Base-by-base conservation (phyloP, 2,329 filamentous ascomycete species). In the Akanthomyces dipterigenus region DNA sequence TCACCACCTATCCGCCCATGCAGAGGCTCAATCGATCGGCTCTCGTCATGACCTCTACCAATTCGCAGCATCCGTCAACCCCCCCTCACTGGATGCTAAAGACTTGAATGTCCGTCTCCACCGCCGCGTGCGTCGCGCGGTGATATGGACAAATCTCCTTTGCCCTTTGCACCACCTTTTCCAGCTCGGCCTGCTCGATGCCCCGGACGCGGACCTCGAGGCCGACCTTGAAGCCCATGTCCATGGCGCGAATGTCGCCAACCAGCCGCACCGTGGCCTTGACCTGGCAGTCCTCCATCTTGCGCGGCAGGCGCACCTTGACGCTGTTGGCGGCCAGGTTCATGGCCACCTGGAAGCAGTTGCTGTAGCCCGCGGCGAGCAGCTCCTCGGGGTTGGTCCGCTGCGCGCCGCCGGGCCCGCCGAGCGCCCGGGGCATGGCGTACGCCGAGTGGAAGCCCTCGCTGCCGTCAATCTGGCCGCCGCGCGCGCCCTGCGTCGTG, bases 331-430 rank as follows among this genome's bases (percentile, higher is more conserved):
- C 55, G 20, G 55, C 55, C 9, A 57, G 55, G 34, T 57, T 57
- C 55, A 57, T 57, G 12, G 55, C 55, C 34, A 57, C 55, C 16
- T 26, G 22, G 18, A 57, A 57, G 55, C 55, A 57, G 45, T 57
- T 57, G 55, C 55, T 57, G 55, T 57, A 57, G 14, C 55, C 55
- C 9, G 55, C 55, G 14, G 55, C 55, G 5, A 57, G 28, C 2
- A 57, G 55, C 55, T 57, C 55, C 18, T 57, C 55, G 3, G 55
- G 55, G 34, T 57, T 57, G 18, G 55, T 57, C 55, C 49, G 49
- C 12, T 26, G 31, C 43, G 5, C 6, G 45, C 55, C 55, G 16
- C 55, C 55, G 12, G 55, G 55, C 3, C 55, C 55, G 22, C 55
- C 55, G 22, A 57, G 55, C 1, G 55, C 42, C 8, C 48, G 48